Evolutionary conservation across 805 yeast genomes (phyloP).

Genomic region (Teunomyces gatunensis): DNA sequence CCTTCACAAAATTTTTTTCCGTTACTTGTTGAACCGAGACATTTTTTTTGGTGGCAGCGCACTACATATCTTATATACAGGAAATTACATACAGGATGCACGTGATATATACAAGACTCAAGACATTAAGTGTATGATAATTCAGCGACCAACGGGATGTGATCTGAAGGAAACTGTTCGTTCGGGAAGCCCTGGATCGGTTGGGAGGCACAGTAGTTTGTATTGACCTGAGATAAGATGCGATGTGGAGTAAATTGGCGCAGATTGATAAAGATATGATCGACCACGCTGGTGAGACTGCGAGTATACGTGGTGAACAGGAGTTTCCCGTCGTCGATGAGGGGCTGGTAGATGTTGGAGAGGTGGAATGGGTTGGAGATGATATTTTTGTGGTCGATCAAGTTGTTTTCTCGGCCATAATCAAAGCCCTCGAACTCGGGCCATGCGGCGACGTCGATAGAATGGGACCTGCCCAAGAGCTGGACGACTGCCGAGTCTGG

Average conservation of each 20-base stretch:
- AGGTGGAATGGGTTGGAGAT: constrained; percentile 36
- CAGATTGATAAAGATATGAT: constrained; percentile 86
- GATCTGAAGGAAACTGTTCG: constrained; percentile 92
- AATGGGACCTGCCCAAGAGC: constrained; percentile 53
- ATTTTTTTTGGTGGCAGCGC: constrained; percentile 1
- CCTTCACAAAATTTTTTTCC: constrained; percentile 2
- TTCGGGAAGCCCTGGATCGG: constrained; percentile 86
- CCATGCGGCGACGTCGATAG: constrained; percentile 75
- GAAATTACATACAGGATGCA: neutral
- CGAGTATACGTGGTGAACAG: constrained; percentile 96
- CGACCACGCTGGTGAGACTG: constrained; percentile 87
- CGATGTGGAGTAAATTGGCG: constrained; percentile 73
- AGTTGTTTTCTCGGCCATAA: constrained; percentile 84
- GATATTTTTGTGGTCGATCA: constrained; percentile 79
- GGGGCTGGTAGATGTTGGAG: constrained; percentile 1
- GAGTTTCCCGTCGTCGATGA: constrained; percentile 51
- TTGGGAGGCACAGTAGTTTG: constrained; percentile 68
- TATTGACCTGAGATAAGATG: constrained; percentile 83
- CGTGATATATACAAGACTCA: neutral
- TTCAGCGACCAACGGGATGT: constrained; percentile 79
- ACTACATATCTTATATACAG: neutral
- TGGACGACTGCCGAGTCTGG: constrained; percentile 91
- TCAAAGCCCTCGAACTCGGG: constrained; percentile 80
- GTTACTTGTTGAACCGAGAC: constrained; percentile 1
- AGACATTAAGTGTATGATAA: constrained; percentile 32